Conservation (phyloP, 2,329 filamentous ascomycete species). For the Pseudogymnoascus sp. region DNA sequence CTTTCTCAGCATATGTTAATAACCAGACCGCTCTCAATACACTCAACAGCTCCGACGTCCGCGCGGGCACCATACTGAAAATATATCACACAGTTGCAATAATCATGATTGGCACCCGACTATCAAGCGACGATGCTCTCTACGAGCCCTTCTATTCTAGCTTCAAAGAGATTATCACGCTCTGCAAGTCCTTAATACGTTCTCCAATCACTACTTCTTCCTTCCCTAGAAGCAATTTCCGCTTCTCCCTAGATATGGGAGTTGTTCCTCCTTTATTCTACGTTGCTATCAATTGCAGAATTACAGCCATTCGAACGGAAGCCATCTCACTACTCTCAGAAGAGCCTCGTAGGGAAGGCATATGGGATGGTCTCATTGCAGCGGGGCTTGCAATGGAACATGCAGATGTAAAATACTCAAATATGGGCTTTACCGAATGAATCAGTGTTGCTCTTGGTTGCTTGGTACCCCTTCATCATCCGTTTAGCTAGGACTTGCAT, state of each 20-base stretch:
- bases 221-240: not conserved
- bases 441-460: not conserved
- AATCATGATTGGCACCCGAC: not conserved
- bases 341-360: conserved; percentile 55
- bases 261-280: conserved; percentile 58
- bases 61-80: not conserved
- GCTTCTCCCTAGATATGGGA: conserved; percentile 55
- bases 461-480: too few relatives aligned
- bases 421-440: not conserved
- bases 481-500: too few relatives aligned
- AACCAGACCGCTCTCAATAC: not conserved
- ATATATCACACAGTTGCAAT: not conserved
- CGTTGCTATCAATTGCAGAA: conserved; percentile 58
- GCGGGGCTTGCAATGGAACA: conserved; percentile 16
- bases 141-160: not conserved
- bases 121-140: not conserved
- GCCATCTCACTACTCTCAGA: conserved; percentile 52
- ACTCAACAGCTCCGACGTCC: not conserved
- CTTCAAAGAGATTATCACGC: not conserved
- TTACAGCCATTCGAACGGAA: conserved; percentile 46
- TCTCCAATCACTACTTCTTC: not conserved
- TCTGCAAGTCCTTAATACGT: not conserved
- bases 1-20: not conserved
- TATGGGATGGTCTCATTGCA: conserved; percentile 48
- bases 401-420: not conserved